These are phyloP conservation scores for Cercospora sesami DNA, from an alignment of 2,329 filamentous ascomycete species.

Conservation along the genomic window DNA sequence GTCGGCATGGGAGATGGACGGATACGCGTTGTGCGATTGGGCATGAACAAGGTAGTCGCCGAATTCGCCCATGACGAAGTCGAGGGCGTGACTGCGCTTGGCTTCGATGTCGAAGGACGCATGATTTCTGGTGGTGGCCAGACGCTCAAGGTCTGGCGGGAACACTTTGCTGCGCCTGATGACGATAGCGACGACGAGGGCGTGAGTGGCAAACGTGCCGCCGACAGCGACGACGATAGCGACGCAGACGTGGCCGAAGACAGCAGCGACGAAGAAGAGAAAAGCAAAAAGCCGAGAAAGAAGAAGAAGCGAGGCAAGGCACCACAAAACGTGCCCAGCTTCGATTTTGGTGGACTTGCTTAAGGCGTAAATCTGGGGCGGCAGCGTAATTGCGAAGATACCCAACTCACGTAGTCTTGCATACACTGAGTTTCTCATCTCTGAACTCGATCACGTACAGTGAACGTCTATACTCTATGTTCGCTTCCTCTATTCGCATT, in stretches of 20 bases:
- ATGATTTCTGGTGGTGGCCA: conserved; percentile 87
- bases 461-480: neutral
- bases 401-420: conserved; percentile 7
- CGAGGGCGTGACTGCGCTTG: conserved; percentile 78
- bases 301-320: conserved; percentile 43
- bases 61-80: conserved; percentile 77
- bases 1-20: conserved; percentile 80
- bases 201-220: conserved; percentile 48
- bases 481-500: neutral
- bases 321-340: conserved; percentile 25
- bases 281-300: conserved; percentile 46
- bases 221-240: conserved; percentile 50
- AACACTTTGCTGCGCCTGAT: conserved; percentile 60
- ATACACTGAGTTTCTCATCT: neutral
- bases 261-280: conserved; percentile 47
- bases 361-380: conserved; percentile 19
- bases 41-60: conserved; percentile 67
- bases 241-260: conserved; percentile 38
- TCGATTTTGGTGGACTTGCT: conserved; percentile 37
- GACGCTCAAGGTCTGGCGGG: conserved; percentile 85
- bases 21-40: conserved; percentile 74
- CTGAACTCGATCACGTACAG: neutral
- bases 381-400: conserved; percentile 11
- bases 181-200: conserved; percentile 51
- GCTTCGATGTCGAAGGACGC: conserved; percentile 79